Percentiles rank a stretch among this genome's conserved stretches.
phyloP scores from a whole-genome alignment of 805 yeast species.

The Tetrapisispora pingtungensis region DNA sequence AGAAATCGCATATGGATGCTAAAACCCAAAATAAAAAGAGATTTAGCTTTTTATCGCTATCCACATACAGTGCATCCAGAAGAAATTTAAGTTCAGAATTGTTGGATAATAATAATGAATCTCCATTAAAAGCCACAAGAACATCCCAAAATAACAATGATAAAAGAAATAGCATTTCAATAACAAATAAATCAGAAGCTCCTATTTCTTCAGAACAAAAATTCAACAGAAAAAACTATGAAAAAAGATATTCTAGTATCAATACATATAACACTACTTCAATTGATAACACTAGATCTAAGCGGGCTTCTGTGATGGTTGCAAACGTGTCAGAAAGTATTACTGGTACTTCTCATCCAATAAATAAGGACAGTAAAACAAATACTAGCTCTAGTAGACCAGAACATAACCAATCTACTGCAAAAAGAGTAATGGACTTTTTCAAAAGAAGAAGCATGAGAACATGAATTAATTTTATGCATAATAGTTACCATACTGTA shows the following conservation, averaged over 20 bases:
- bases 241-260: not conserved
- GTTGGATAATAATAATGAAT: not conserved
- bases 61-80: constrained; percentile 17
- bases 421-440: constrained; percentile 68
- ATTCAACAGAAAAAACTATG: not conserved
- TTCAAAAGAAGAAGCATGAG: constrained; percentile 57
- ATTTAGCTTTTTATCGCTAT: constrained; percentile 34
- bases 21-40: constrained; percentile 23
- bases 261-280: not conserved
- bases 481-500: no score
- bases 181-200: not conserved
- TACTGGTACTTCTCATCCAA: not conserved
- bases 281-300: not conserved
- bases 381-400: not conserved
- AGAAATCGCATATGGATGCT: constrained; percentile 5
- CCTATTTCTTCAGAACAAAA: not conserved
- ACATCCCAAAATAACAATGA: not conserved
- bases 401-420: constrained; percentile 40
- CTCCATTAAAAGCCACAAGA: not conserved
- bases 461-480: constrained; percentile 6
- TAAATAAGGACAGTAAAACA: not conserved
- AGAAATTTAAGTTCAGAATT: constrained; percentile 9
- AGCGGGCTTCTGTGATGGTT: constrained; percentile 11
- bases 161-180: not conserved
- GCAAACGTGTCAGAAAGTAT: constrained; percentile 2